Conservation (phyloP, 345 rosid species). For the Camelina laxa region DNA sequence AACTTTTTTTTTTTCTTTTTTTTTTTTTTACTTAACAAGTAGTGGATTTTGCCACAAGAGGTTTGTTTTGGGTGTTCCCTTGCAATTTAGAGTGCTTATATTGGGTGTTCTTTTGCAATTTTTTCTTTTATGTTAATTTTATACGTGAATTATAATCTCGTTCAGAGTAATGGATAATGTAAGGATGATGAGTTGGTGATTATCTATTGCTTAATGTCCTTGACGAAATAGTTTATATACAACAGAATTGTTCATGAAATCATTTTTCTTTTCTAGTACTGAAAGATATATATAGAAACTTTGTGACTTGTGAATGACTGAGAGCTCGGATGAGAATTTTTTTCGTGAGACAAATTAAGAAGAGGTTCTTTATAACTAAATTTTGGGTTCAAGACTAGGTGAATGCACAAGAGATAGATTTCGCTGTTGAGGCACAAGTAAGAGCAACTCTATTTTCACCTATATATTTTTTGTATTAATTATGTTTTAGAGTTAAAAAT, state of each 20-base stretch:
- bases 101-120: slow-evolving; percentile 9
- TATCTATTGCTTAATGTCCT: background rate
- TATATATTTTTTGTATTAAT: no score
- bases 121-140: background rate
- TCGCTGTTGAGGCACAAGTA: background rate
- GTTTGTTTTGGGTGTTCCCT: slow-evolving; percentile 25
- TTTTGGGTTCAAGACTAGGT: background rate
- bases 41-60: slow-evolving; percentile 1
- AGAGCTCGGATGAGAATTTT: background rate
- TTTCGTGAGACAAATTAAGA: background rate
- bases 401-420: background rate
- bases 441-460: no score
- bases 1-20: background rate
- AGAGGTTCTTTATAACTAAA: background rate
- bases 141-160: background rate
- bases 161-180: background rate
- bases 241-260: background rate
- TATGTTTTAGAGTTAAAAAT: no score
- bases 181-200: slow-evolving; percentile 5
- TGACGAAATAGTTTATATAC: background rate
- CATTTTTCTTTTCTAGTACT: no score
- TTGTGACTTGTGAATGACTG: no score
- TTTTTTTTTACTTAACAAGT: background rate
- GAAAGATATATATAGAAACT: no score
- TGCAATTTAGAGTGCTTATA: slow-evolving; percentile 4